These are phyloP conservation scores for Pedinophyceae sp. DNA, from an alignment of 139 green algal species.

Conservation along the genomic window DNA sequence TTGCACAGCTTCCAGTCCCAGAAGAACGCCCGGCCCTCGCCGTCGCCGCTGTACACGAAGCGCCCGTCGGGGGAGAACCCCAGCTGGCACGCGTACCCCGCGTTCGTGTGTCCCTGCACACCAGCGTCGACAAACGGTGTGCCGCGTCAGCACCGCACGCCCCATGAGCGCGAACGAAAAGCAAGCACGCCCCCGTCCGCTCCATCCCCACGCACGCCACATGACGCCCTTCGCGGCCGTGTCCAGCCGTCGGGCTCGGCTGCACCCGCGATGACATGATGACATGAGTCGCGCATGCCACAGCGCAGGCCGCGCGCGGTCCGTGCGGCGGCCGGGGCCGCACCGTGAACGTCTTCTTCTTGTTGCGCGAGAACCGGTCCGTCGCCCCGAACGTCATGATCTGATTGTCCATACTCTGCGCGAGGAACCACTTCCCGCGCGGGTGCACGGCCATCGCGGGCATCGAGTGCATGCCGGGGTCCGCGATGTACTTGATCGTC, in stretches of 20 bases:
- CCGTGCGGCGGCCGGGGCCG: too few species aligned
- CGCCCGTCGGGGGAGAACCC: constrained; percentile 58
- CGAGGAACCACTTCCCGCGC: constrained; percentile 51
- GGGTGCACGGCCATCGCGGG: constrained; percentile 53
- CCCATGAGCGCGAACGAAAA: too few species aligned
- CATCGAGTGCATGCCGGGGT: constrained; percentile 94
- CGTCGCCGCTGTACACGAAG: constrained; percentile 77
- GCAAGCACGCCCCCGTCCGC: too few species aligned
- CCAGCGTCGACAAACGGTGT: too few species aligned
- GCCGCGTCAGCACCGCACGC: too few species aligned
- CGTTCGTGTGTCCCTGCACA: constrained; percentile 74
- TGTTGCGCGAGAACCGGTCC: constrained; percentile 75
- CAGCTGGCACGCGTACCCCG: constrained; percentile 76
- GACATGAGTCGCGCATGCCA: too few species aligned
- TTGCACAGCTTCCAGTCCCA: constrained; percentile 93
- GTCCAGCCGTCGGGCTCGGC: too few species aligned
- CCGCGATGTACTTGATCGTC: constrained; percentile 79
- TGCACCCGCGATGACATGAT: too few species aligned
- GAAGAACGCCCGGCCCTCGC: constrained; percentile 75
- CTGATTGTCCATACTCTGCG: constrained; percentile 49
- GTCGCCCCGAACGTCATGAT: constrained; percentile 82
- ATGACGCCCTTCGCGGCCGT: too few species aligned
- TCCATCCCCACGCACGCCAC: too few species aligned
- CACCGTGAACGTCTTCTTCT: constrained; percentile 94
- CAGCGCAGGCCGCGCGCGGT: constrained; percentile 1